phyloP scores from a whole-genome alignment of 2,329 filamentous ascomycete species.

The Pezicula neosporulosa region DNA sequence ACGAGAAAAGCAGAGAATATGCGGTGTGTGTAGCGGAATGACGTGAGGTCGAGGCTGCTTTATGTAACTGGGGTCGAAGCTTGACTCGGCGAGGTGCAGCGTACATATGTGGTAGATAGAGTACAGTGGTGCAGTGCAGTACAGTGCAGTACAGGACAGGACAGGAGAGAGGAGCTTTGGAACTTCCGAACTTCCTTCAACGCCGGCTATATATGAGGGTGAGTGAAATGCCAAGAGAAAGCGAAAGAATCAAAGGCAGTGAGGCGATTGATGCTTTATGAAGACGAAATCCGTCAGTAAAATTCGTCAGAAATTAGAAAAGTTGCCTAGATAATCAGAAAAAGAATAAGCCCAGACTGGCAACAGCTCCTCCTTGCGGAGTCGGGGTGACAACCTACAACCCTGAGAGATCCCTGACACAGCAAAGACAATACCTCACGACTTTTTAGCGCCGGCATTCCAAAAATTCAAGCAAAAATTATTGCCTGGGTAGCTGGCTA shows the following conservation, averaged over 20 bases:
- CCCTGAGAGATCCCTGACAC: constrained; percentile 1
- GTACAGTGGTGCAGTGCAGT: neutral
- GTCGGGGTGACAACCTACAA: neutral
- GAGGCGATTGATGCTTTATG: too few species aligned
- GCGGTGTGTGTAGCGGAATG: neutral
- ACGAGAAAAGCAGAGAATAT: neutral
- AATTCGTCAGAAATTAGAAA: neutral
- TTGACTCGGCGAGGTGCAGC: neutral
- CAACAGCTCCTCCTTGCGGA: neutral
- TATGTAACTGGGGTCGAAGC: neutral
- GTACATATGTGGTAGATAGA: neutral
- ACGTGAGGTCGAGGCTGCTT: neutral
- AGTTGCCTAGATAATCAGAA: neutral
- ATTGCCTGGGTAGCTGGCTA: neutral
- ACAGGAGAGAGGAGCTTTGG: neutral
- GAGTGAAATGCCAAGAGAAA: too few species aligned
- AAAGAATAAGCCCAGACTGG: neutral
- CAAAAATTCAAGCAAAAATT: neutral
- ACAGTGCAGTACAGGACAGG: neutral
- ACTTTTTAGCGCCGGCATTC: neutral
- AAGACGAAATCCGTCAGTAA: neutral
- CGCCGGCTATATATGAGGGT: too few species aligned
- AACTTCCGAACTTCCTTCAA: neutral
- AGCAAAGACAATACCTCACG: too few species aligned
- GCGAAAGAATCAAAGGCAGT: too few species aligned